Evolutionary conservation across 768 basidiomycete species (phyloP), one percentile per base, ranked within the genome.

Genomic region (Amanita thiersii): DNA sequence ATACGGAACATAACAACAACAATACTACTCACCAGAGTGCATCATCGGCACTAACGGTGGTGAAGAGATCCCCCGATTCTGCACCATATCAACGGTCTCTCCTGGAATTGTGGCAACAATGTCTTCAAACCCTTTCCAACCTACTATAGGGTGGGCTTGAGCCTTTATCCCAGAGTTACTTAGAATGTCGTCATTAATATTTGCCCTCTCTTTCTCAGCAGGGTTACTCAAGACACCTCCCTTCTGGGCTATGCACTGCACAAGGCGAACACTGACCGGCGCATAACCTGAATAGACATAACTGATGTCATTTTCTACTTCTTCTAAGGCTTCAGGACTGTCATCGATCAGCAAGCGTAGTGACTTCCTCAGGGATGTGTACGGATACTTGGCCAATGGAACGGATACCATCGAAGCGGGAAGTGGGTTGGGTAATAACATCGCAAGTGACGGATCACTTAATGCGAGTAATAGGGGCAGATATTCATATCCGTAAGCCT

Each of bases 51-150:
- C 44, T 11, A 26, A 15, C 5, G 23, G n/a, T 24, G 37, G 10
- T 5, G 39, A 38, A 26, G 17, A 20, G 60, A 15, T 29, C 17
- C 60, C 49, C 53, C 65, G 65, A 48, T 28, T 57, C 63, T 44
- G 57, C 56, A 50, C 47, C 55, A 87, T 72, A 60, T 99, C 93
- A 30, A 96, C 75, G 15, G 82, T 86, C 55, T 79, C 77, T 2
- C 96, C 96, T 0, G 91, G 87, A 41, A 98, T 80, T 40, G 72
- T 69, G 25, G 74, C 73, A 15, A 96, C 57, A 10, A 88, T 75
- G 53, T 98, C 94, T 60, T 98, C 96, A 55, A 99, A 91, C 17
- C 92, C 94, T 59, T 87, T 94, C 93, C 94, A 99, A 2, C 94
- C 94, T 6, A 85, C 77, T 45, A 99, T 86, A 2, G 90, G 85